A percentile compares a stretch with the other conserved stretches of the same genome.
Conservation (phyloP, 805 yeast genomes). For the Millerozyma miso region DNA sequence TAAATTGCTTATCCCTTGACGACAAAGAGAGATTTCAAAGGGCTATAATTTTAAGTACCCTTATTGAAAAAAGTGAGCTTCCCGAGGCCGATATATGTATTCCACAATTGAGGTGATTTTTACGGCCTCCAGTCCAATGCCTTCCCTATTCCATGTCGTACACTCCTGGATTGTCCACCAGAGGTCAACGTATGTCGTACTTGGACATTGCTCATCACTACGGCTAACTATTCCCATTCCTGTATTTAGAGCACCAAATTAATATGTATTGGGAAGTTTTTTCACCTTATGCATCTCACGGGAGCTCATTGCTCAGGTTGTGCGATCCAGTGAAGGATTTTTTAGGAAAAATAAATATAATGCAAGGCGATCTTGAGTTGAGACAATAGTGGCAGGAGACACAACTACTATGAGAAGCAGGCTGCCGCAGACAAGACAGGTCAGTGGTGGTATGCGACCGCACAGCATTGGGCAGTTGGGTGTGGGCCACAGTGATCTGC, state of each 20-base stretch:
- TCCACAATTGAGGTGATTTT: too few species aligned
- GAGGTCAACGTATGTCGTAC: neutral
- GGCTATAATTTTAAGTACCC: too few species aligned
- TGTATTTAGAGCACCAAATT: neutral
- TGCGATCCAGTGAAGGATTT: too few species aligned
- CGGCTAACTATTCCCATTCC: neutral
- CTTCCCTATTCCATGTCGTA: neutral
- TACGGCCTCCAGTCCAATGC: too few species aligned
- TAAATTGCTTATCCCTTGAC: too few species aligned
- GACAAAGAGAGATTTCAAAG: too few species aligned
- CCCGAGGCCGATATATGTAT: too few species aligned
- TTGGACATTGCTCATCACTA: neutral
- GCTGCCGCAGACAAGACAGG: neutral
- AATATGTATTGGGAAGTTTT: neutral
- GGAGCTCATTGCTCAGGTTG: too few species aligned
- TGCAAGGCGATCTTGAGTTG: neutral
- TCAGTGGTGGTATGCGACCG: neutral
- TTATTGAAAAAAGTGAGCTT: too few species aligned
- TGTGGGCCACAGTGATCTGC: too few species aligned
- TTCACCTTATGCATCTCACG: neutral
- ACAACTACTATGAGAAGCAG: too few species aligned
- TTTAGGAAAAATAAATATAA: neutral
- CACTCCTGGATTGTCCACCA: neutral
- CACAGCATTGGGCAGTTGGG: neutral
- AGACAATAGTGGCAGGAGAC: neutral